Conservation (phyloP, 179 eudicot genomes). For the Beta corolliflora region DNA sequence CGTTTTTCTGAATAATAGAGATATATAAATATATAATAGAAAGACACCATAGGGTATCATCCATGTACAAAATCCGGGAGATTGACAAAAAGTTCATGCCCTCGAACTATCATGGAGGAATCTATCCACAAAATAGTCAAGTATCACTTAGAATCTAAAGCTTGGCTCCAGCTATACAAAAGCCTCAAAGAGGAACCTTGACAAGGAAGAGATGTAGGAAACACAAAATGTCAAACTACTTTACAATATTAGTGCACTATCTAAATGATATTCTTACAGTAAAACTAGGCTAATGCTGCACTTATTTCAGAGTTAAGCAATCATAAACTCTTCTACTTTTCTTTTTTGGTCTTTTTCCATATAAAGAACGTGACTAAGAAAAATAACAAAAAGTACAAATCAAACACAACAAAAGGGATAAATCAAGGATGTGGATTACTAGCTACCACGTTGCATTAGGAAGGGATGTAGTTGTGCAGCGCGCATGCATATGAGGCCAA, state of each 20-base stretch:
- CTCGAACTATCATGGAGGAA: no score
- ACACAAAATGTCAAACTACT: neutral
- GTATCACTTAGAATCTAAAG: no score
- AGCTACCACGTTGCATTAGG: constrained; percentile 3
- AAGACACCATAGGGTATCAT: no score
- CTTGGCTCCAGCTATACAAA: no score
- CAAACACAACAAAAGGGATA: neutral
- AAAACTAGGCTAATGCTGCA: neutral
- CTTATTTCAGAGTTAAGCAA: neutral
- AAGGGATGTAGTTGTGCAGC: neutral
- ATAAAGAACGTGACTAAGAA: neutral
- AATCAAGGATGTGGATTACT: neutral
- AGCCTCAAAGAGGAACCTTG: no score
- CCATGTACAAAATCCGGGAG: no score
- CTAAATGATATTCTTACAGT: neutral
- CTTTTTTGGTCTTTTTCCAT: neutral
- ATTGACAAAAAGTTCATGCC: no score
- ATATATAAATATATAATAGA: no score
- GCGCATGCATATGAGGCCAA: neutral
- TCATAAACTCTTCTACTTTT: neutral
- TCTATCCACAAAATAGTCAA: no score
- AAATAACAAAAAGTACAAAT: neutral
- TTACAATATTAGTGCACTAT: neutral
- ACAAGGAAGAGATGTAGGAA: neutral
- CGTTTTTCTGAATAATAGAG: no score